Evolutionary conservation across 2,329 filamentous ascomycete genomes (phyloP), one percentile per base, ranked within the genome.

Genomic region (Fonsecaea erecta): DNA sequence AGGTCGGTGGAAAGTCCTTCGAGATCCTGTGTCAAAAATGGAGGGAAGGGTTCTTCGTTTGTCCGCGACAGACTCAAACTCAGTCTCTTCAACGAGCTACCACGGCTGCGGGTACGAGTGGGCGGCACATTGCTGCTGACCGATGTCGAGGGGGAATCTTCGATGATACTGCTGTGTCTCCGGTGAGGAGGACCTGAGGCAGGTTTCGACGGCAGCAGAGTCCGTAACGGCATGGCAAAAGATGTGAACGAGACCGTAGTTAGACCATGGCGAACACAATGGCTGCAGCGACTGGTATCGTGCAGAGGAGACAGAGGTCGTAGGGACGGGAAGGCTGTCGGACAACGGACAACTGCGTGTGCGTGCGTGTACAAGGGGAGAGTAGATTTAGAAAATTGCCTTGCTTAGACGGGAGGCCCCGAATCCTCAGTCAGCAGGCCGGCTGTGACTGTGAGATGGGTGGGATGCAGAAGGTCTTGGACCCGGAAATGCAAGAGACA

Each of bases 31-130:
- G 67, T 64, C 12, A 68, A 46, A 57, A 69, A 63, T 4, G 56
- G 11, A 30, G 59, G 54, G 52, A 70, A 70, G 5, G 58, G 59
- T 21, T 64, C 63, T 35, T 70, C 70, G 30, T 65, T 63, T 26
- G 68, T 62, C 37, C 59, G 60, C 30, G 67, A 63, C 43, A 71
- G 61, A 34, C 66, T 65, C 52, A 71, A 59, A 52, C 70, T 68
- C 37, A 70, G 62, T 51, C 67, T 61, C 37, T 68, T 63, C 52
- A 71, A 46, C n/a, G 70, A 70, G 48, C 65, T 62, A 16, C 58
- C 61, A 24, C 66, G 68, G n/a, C 28, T 64, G n/a, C 61, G 69
- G 21, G 43, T 58, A 12, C 12, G 30, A 21, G 60, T n/a, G 14
- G 40, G 28, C 30, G 46, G 57, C 24, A 30, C 40, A 26, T 48